Conservation (phyloP, 805 yeast species). For the Zygosaccharomyces pseudorouxii region DNA sequence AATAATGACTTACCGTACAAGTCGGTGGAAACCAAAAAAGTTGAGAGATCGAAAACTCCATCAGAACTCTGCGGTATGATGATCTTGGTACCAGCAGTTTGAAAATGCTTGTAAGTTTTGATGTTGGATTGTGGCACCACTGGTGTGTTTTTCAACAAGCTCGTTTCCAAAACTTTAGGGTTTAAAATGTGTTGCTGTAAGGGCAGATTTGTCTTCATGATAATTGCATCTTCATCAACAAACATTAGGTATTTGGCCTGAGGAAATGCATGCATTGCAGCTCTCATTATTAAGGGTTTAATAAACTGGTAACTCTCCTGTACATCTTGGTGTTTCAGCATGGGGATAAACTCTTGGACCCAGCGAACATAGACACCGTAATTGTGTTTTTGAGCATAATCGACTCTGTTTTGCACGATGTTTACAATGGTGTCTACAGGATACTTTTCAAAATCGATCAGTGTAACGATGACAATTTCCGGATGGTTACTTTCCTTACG, state of each 20-base stretch:
- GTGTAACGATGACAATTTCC: slow-evolving; percentile 70
- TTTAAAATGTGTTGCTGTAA: slow-evolving; percentile 55
- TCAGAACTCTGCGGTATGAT: slow-evolving; percentile 63
- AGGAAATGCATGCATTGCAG: slow-evolving; percentile 93
- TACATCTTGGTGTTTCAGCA: slow-evolving; percentile 44
- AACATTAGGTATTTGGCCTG: slow-evolving; percentile 89
- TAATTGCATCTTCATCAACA: slow-evolving; percentile 69
- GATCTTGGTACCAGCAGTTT: slow-evolving; percentile 51
- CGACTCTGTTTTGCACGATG: slow-evolving; percentile 79
- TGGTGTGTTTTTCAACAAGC: slow-evolving; percentile 66
- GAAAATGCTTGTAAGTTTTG: slow-evolving; percentile 57
- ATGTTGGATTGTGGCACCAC: slow-evolving; percentile 40
- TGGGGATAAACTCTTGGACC: slow-evolving; percentile 75
- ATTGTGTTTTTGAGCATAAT: slow-evolving; percentile 75
- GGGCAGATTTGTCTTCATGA: slow-evolving; percentile 66
- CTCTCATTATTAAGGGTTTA: slow-evolving; percentile 46
- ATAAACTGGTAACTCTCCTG: slow-evolving; percentile 21
- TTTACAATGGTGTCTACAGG: slow-evolving; percentile 55
- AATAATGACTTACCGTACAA: slow-evolving; percentile 59
- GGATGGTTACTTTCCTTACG: slow-evolving; percentile 40
- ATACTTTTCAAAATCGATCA: slow-evolving; percentile 67
- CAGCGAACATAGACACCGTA: slow-evolving; percentile 84
- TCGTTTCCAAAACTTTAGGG: slow-evolving; percentile 55
- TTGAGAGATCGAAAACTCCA: slow-evolving; percentile 56
- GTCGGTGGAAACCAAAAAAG: slow-evolving; percentile 69